These are phyloP conservation scores for Atkinsonella texensis DNA, from an alignment of 2,329 filamentous ascomycete species.

Conservation along the genomic window DNA sequence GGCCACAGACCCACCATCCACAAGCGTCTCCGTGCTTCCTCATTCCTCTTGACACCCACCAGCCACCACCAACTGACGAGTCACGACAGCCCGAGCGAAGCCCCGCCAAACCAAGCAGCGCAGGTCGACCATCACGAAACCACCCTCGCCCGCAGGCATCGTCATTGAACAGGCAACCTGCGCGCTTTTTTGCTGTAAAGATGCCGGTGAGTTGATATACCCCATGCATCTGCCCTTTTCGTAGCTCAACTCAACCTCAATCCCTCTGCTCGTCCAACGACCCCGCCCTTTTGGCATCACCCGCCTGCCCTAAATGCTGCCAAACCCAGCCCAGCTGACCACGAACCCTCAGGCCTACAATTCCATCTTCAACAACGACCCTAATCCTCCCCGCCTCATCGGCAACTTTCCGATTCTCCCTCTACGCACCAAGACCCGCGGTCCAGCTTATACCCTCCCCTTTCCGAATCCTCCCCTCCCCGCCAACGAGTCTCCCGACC, in stretches of 20 bases:
- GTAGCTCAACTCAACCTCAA: not conserved
- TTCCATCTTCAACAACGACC: constrained; percentile 87
- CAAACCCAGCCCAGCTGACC: constrained; percentile 4
- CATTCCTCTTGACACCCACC: too few relatives aligned
- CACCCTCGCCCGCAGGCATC: not conserved
- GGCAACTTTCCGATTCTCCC: constrained; percentile 94
- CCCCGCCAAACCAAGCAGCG: not conserved
- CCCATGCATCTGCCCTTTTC: not conserved
- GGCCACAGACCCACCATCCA: too few relatives aligned
- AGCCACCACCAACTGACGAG: too few relatives aligned
- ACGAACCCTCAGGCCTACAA: constrained; percentile 66
- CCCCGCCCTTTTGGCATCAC: too few relatives aligned
- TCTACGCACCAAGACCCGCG: constrained; percentile 85
- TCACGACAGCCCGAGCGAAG: too few relatives aligned
- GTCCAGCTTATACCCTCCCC: constrained; percentile 81
- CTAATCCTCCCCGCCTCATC: constrained; percentile 46
- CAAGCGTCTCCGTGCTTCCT: too few relatives aligned
- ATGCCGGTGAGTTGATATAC: not conserved
- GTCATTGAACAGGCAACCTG: not conserved
- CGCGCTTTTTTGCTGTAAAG: not conserved
- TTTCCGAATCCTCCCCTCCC: constrained; percentile 44
- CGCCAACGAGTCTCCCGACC: constrained; percentile 55
- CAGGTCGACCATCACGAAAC: constrained; percentile 25
- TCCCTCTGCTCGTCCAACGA: not conserved
- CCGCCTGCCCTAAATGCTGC: too few relatives aligned